Evolutionary conservation across 73 alveolate genomes (phyloP).

Genomic region (Paramecium bursaria): DNA sequence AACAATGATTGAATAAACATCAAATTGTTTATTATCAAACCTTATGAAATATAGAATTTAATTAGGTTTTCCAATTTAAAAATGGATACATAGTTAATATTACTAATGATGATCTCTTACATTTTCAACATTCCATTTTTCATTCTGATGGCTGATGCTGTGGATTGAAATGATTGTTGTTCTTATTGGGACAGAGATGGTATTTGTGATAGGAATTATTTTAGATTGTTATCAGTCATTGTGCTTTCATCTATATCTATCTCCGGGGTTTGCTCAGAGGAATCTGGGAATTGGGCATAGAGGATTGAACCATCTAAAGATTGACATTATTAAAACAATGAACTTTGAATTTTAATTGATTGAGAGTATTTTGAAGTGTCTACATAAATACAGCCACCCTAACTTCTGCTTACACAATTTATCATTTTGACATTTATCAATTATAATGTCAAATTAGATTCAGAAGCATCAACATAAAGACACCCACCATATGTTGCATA

Average conservation of each 20-base stretch:
- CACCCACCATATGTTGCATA: conserved; percentile 32
- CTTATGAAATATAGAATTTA: too few relatives aligned
- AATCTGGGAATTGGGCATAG: background rate
- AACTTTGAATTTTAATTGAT: background rate
- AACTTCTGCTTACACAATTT: background rate
- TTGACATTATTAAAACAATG: conserved; percentile 17
- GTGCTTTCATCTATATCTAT: background rate
- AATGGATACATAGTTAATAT: too few relatives aligned
- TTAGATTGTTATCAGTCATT: background rate
- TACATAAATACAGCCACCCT: conserved; percentile 32
- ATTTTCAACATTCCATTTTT: too few relatives aligned
- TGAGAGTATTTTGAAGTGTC: background rate
- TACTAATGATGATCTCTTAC: too few relatives aligned
- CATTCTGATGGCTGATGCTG: too few relatives aligned
- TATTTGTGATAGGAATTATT: too few relatives aligned
- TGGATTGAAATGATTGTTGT: too few relatives aligned
- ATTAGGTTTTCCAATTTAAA: too few relatives aligned
- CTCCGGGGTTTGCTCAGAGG: background rate
- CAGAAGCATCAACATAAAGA: background rate
- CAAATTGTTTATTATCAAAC: too few relatives aligned
- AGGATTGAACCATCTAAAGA: conserved; percentile 1
- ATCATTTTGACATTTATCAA: background rate
- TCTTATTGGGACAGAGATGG: too few relatives aligned
- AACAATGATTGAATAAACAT: too few relatives aligned
- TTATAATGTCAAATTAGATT: background rate